These are phyloP conservation scores for Geosiphon pyriformis DNA, from an alignment of 192 early-diverging fungal genomes.

Conservation along the genomic window DNA sequence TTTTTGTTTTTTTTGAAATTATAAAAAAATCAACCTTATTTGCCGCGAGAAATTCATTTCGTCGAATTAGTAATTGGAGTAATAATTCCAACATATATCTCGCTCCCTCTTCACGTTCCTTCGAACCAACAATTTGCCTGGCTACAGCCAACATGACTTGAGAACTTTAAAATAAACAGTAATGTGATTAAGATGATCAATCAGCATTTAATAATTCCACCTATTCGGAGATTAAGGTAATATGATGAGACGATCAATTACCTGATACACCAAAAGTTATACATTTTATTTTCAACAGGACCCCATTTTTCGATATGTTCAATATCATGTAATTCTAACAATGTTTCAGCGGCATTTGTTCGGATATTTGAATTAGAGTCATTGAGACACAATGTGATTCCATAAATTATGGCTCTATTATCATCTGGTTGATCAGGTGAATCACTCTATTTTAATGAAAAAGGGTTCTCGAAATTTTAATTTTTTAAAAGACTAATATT, in stretches of 20 bases:
- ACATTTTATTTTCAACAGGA: constrained; percentile 61
- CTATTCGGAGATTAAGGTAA: neutral
- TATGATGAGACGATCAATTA: neutral
- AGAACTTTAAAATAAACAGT: constrained; percentile 29
- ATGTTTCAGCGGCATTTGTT: constrained; percentile 59
- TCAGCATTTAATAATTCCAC: neutral
- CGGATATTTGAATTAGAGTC: constrained; percentile 68
- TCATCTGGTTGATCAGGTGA: constrained; percentile 65
- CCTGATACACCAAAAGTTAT: constrained; percentile 74
- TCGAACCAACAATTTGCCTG: constrained; percentile 69
- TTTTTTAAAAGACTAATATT: constrained; percentile 1
- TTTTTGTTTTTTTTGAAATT: neutral
- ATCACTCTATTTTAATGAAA: constrained; percentile 56
- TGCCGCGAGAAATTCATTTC: constrained; percentile 52
- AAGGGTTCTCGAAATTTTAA: neutral
- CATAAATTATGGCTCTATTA: constrained; percentile 63
- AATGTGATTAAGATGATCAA: neutral
- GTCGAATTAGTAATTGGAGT: constrained; percentile 56
- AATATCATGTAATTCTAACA: constrained; percentile 69
- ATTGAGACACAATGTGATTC: constrained; percentile 70
- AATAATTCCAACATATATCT: constrained; percentile 64
- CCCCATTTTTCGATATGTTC: constrained; percentile 78
- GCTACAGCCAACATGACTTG: constrained; percentile 63
- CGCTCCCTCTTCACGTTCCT: constrained; percentile 58
- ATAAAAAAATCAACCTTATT: constrained; percentile 35